phyloP scores from a whole-genome alignment of 306 rosid species.

The Abrus pulchellus region DNA sequence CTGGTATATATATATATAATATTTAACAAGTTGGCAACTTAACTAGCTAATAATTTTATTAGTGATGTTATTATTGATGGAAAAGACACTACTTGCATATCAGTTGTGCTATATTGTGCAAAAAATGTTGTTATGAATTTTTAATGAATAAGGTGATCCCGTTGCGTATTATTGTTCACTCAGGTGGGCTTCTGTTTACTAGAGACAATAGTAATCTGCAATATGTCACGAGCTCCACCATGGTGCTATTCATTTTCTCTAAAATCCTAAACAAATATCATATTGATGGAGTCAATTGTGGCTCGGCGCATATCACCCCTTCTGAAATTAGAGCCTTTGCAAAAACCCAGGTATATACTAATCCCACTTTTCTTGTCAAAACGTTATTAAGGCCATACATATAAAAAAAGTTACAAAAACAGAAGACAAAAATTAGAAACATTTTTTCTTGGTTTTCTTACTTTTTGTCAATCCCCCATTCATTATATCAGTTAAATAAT shows the following conservation, averaged over 20 bases:
- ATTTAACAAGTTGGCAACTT: too few relatives aligned
- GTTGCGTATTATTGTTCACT: not conserved
- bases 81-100: not conserved
- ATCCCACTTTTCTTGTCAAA: not conserved
- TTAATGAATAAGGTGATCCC: not conserved
- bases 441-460: too few relatives aligned
- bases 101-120: too few relatives aligned
- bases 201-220: constrained; percentile 85
- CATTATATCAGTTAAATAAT: too few relatives aligned
- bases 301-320: constrained; percentile 64
- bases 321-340: constrained; percentile 72
- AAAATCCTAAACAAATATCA: constrained; percentile 58
- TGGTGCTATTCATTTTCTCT: constrained; percentile 74
- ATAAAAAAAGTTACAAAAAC: too few relatives aligned
- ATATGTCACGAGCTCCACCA: constrained; percentile 70
- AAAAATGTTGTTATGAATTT: too few relatives aligned
- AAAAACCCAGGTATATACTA: constrained; percentile 67
- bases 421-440: too few relatives aligned
- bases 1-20: constrained; percentile 55
- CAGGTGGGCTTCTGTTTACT: constrained; percentile 80
- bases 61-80: not conserved
- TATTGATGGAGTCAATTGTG: constrained; percentile 68
- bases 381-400: not conserved
- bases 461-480: too few relatives aligned
- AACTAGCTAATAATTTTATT: not conserved